These are phyloP conservation scores for Schizosaccharomyces lindneri DNA, from an alignment of 805 yeast species.

Conservation along the genomic window DNA sequence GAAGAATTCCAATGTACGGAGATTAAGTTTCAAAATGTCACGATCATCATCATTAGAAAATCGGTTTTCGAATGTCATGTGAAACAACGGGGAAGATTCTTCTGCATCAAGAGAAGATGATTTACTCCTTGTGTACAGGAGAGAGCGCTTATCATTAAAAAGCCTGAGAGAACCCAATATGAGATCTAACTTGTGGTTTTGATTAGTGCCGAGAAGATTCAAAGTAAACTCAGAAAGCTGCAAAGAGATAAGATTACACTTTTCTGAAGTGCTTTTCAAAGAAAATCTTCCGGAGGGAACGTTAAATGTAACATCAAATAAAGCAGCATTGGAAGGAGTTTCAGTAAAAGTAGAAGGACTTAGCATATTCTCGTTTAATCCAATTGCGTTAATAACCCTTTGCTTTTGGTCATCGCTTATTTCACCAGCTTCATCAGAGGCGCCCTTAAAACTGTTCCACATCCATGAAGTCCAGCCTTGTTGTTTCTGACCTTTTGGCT, in stretches of 20 bases:
- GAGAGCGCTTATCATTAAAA: background rate
- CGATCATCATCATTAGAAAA: background rate
- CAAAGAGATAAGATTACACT: background rate
- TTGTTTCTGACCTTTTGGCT: constrained; percentile 4
- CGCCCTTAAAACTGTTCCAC: constrained; percentile 11
- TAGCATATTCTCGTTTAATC: background rate
- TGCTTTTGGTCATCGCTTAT: background rate
- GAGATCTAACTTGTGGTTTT: background rate
- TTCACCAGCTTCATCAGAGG: background rate
- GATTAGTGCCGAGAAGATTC: background rate
- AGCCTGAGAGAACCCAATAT: background rate
- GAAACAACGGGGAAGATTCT: background rate
- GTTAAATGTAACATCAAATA: background rate
- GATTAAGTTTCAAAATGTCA: background rate
- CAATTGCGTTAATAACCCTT: background rate
- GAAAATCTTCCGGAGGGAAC: background rate
- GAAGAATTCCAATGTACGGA: background rate
- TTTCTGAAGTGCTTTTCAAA: background rate
- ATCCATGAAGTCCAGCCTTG: constrained; percentile 41
- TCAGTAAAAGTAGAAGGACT: background rate
- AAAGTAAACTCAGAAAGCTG: background rate
- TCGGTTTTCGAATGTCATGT: background rate
- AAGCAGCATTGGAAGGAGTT: background rate
- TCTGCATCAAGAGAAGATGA: background rate
- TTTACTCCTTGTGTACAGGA: background rate